Evolutionary conservation across 306 rosid genomes (phyloP), one percentile per base, ranked within the genome.

Genomic region (Dalbergia cochinchinensis): DNA sequence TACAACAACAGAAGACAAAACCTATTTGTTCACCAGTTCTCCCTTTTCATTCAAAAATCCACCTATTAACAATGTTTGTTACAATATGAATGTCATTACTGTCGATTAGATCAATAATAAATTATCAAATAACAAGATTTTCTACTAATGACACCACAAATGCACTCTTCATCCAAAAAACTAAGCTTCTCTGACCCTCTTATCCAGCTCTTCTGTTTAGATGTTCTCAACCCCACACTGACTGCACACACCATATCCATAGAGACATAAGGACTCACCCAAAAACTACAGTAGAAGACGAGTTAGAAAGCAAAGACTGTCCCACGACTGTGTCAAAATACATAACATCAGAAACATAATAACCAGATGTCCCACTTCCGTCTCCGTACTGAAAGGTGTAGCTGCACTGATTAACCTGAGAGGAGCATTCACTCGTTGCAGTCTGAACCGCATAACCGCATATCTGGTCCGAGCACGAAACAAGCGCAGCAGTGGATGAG

Each of bases 321-420:
- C 93, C 98, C 76, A 90, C 33, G 82, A 93, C 74, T 86, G 78
- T 87, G 85, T 93, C 98, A 63, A 95, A 90, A 85, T 88, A 90
- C 87, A 95, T 84, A 0, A 88, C 73, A 71, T 95, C 99, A 3
- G 94, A 85, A 47, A 93, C 90, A 87, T 95, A 95, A 86, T 77
- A 90, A 71, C 99, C 98, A 2, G 94, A 86, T 4, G 99, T 95
- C 63, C 97, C 99, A 72, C 99, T 95, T 87, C 96, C 94, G 87
- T 95, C 99, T 50, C 96, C 98, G 78, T 89, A 95, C 83, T 88
- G 92, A 79, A 93, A 95, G 31, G 88, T 68, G 85, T 95, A 95
- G 74, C 90, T 83, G 79, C 99, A 95, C 69, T 90, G 99, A 64
- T 90, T 91, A 85, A 80, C 85, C 87, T 90, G 91, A 66, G 92